Conservation (phyloP, 345 rosid species). For the Lenwebbia sp. region DNA sequence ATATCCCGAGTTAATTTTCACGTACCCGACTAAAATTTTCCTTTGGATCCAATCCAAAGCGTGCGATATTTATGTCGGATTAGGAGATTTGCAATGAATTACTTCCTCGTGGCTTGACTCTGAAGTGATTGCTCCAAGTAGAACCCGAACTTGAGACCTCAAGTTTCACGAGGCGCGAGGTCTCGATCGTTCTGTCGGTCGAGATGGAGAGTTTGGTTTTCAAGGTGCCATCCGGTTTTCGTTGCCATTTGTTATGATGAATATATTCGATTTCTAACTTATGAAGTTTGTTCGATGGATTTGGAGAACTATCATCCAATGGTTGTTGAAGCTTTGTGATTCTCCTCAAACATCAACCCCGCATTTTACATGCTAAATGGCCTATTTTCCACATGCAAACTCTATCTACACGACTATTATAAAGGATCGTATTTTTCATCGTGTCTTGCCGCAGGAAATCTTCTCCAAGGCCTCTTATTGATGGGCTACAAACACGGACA, state of each 20-base stretch:
- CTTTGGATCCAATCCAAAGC: neutral
- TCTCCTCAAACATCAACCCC: neutral
- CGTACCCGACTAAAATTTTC: neutral
- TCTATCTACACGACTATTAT: neutral
- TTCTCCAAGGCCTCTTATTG: too few relatives aligned
- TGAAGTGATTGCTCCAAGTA: neutral
- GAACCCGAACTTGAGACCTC: neutral
- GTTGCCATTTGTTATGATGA: neutral
- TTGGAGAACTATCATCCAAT: neutral
- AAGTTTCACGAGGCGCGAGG: neutral
- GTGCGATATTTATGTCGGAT: neutral
- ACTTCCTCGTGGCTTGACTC: neutral
- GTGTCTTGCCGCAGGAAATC: too few relatives aligned
- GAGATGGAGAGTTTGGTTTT: neutral
- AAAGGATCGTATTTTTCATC: too few relatives aligned
- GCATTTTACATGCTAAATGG: neutral
- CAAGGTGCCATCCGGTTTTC: rapidly evolving
- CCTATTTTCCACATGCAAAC: neutral
- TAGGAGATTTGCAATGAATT: neutral
- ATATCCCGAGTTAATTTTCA: neutral
- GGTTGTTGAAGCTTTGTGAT: neutral
- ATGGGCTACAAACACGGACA: too few relatives aligned
- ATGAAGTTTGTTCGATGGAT: neutral
- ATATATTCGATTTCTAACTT: neutral
- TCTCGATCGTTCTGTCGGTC: neutral